These are phyloP conservation scores for Favolaschia claudopus DNA, from an alignment of 768 basidiomycete species.

Conservation along the genomic window DNA sequence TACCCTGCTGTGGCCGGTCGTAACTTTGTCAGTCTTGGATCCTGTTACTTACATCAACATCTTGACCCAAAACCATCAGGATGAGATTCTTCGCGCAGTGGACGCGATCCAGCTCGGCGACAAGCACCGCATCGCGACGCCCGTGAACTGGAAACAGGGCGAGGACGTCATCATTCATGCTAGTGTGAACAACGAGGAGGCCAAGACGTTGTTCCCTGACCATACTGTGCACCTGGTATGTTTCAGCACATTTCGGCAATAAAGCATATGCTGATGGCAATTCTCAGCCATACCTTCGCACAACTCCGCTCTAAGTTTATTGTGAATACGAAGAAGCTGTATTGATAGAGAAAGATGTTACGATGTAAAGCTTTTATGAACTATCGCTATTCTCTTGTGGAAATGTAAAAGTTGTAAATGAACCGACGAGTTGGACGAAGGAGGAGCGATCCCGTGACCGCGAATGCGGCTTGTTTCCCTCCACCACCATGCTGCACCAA, in stretches of 20 bases:
- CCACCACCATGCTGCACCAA: no score
- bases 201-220: conserved; percentile 89
- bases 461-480: no score
- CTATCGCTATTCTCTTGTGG: no score
- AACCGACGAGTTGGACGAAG: no score
- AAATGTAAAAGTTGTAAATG: no score
- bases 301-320: conserved; percentile 55
- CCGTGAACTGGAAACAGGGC: conserved; percentile 95
- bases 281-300: conserved; percentile 85
- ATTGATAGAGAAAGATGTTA: no score
- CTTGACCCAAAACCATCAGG: conserved; percentile 26
- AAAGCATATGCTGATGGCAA: neutral
- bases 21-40: conserved; percentile 64
- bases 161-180: conserved; percentile 95
- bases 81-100: conserved; percentile 73
- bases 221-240: conserved; percentile 80
- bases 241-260: conserved; percentile 1
- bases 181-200: conserved; percentile 84
- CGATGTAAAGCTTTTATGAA: no score
- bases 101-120: conserved; percentile 95
- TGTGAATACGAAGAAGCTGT: no score
- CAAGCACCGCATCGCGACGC: conserved; percentile 85
- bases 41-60: neutral
- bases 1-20: conserved; percentile 97
- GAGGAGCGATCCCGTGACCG: no score